phyloP scores from a whole-genome alignment of 2,329 filamentous ascomycete genomes.

The Parastagonospora avenae region DNA sequence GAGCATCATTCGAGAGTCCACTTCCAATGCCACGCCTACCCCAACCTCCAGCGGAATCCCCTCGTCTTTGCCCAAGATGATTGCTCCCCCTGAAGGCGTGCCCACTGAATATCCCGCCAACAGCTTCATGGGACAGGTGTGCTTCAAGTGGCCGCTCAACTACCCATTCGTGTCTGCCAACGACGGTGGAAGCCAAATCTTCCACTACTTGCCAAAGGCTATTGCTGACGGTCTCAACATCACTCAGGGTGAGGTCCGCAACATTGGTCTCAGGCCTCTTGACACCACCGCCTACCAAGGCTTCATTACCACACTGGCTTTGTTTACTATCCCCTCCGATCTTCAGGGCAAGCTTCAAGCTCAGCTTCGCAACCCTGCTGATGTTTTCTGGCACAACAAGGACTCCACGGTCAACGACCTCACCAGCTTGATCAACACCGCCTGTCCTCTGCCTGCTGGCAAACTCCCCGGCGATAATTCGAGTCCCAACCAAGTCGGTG shows the following conservation, averaged over 20 bases:
- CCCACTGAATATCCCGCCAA: constrained; percentile 62
- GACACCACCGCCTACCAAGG: constrained; percentile 71
- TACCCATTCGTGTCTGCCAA: constrained; percentile 79
- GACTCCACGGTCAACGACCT: constrained; percentile 71
- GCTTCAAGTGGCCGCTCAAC: constrained; percentile 80
- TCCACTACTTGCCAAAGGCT: constrained; percentile 74
- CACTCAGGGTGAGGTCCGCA: constrained; percentile 59
- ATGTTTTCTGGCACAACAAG: constrained; percentile 74
- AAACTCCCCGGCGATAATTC: constrained; percentile 48
- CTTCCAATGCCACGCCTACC: constrained; percentile 51
- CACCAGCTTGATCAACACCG: constrained; percentile 81
- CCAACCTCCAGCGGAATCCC: constrained; percentile 61
- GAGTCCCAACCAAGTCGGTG: constrained; percentile 46
- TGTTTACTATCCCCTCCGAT: constrained; percentile 54
- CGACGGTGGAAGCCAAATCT: constrained; percentile 82
- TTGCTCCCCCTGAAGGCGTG: constrained; percentile 70
- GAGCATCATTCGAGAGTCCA: constrained; percentile 65
- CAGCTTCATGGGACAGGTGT: constrained; percentile 78
- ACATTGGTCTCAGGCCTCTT: constrained; percentile 75
- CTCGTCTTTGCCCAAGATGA: constrained; percentile 72
- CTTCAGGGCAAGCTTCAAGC: constrained; percentile 63
- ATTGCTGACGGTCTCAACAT: constrained; percentile 68
- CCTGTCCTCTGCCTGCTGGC: constrained; percentile 69
- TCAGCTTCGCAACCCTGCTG: constrained; percentile 73
- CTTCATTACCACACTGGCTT: constrained; percentile 80